A percentile compares a stretch with the other conserved stretches of the same genome.
These are phyloP conservation scores for Nepenthes alata DNA, from an alignment of 179 eudicot species.

Conservation along the genomic window DNA sequence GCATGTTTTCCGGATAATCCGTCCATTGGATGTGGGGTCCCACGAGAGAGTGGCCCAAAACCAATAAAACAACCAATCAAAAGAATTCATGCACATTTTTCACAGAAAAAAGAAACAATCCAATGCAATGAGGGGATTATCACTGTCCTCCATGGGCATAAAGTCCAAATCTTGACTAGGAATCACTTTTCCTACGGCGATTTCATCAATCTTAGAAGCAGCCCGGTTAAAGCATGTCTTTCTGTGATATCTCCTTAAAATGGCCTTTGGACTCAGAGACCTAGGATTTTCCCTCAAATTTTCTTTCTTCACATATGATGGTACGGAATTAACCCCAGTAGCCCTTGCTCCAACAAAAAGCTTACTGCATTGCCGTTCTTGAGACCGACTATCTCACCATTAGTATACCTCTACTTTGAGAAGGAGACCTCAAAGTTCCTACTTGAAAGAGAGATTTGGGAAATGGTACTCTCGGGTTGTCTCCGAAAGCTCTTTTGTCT, in stretches of 20 bases:
- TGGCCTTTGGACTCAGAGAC: conserved; percentile 31
- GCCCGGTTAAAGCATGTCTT: conserved; percentile 13
- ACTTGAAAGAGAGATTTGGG: no score
- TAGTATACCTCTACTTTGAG: conserved; percentile 37
- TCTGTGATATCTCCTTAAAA: conserved; percentile 19
- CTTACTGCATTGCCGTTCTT: no score
- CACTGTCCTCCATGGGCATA: conserved; percentile 43
- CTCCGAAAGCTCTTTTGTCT: conserved; percentile 53
- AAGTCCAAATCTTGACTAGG: conserved; percentile 22
- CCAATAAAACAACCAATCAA: no score
- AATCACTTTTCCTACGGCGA: conserved; percentile 18
- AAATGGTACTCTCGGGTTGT: conserved; percentile 26
- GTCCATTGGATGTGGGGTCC: no score
- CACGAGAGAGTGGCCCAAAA: no score
- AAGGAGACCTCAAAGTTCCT: conserved; percentile 36
- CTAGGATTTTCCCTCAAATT: conserved; percentile 16
- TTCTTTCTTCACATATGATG: conserved; percentile 9
- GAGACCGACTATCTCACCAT: no score
- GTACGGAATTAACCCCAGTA: background rate
- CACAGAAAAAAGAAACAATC: conserved; percentile 73
- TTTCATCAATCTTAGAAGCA: conserved; percentile 28
- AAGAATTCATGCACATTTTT: background rate
- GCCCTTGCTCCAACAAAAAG: no score
- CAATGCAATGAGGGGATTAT: conserved; percentile 66
- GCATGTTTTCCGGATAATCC: no score